phyloP scores from a whole-genome alignment of 2,329 filamentous ascomycete species.

The Epichloe uncinata region DNA sequence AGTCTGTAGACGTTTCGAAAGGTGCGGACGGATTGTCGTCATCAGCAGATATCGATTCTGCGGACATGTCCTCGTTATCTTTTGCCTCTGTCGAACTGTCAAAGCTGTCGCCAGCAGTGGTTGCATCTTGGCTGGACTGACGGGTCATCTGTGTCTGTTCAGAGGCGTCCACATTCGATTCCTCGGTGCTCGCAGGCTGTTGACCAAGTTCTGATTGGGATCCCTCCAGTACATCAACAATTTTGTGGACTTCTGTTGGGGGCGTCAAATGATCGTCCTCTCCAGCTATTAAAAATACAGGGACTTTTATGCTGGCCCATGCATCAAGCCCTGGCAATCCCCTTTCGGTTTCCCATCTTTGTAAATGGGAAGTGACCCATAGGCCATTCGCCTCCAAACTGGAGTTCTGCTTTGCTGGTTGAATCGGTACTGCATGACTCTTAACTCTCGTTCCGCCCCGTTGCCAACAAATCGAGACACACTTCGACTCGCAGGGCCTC shows the following conservation, averaged over 20 bases:
- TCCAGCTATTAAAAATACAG: slow-evolving; percentile 67
- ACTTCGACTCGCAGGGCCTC: slow-evolving; percentile 64
- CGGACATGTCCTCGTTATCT: not conserved
- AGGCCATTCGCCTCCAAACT: slow-evolving; percentile 72
- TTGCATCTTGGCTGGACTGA: not conserved
- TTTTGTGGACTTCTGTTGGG: slow-evolving; percentile 55
- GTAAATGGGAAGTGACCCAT: slow-evolving; percentile 53
- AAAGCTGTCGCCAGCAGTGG: not conserved
- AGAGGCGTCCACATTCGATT: not conserved
- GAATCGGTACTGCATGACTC: slow-evolving; percentile 55
- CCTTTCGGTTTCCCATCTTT: slow-evolving; percentile 37
- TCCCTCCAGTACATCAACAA: slow-evolving; percentile 31
- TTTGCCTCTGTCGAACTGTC: not conserved
- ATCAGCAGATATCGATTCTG: slow-evolving; percentile 20
- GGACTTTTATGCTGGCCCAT: slow-evolving; percentile 61
- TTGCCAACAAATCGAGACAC: slow-evolving; percentile 64
- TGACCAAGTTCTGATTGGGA: slow-evolving; percentile 16
- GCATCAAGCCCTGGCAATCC: slow-evolving; percentile 56
- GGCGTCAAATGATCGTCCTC: slow-evolving; percentile 65
- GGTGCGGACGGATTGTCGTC: slow-evolving; percentile 33
- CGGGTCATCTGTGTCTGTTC: not conserved
- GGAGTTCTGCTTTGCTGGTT: slow-evolving; percentile 74
- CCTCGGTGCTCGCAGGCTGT: not conserved
- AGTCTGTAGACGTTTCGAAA: slow-evolving; percentile 23
- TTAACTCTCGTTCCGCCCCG: slow-evolving; percentile 51